phyloP scores from a whole-genome alignment of 129 eudicot genomes.

The Helianthus tuberosus region DNA sequence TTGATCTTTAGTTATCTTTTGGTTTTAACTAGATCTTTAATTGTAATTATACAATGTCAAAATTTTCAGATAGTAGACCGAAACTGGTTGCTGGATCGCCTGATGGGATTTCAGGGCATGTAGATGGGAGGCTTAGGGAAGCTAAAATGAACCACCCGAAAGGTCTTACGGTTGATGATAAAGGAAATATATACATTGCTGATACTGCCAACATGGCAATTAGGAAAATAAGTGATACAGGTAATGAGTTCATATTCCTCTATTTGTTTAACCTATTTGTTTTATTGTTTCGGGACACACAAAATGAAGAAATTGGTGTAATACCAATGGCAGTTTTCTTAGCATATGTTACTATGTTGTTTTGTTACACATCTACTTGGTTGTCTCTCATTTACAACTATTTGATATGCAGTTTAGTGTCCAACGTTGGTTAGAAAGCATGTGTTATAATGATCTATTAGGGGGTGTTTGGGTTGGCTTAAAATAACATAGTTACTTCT shows the following conservation, averaged over 20 bases:
- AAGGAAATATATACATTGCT: constrained; percentile 90
- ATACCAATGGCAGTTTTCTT: not conserved
- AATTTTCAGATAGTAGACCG: constrained; percentile 80
- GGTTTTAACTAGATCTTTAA: not conserved
- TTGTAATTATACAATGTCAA: not conserved
- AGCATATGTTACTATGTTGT: not conserved
- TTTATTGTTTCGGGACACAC: not conserved
- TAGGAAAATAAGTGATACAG: constrained; percentile 88
- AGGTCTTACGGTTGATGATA: constrained; percentile 90
- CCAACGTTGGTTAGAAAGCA: constrained; percentile 5
- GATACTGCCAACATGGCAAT: constrained; percentile 88
- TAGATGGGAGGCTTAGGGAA: constrained; percentile 83
- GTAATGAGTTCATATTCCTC: constrained; percentile 25
- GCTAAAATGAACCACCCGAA: constrained; percentile 95
- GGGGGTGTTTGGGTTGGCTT: not conserved
- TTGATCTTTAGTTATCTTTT: not conserved
- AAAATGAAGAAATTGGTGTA: not conserved
- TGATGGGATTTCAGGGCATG: constrained; percentile 88
- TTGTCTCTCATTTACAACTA: not conserved
- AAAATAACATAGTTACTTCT: not conserved
- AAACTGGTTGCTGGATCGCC: constrained; percentile 87
- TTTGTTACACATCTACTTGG: not conserved
- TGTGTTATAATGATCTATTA: not conserved
- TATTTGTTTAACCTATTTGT: not conserved
- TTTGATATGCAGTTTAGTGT: constrained; percentile 10